Evolutionary conservation across 1,284 basidiomycete genomes (phyloP).

Genomic region (Megacollybia platyphylla): DNA sequence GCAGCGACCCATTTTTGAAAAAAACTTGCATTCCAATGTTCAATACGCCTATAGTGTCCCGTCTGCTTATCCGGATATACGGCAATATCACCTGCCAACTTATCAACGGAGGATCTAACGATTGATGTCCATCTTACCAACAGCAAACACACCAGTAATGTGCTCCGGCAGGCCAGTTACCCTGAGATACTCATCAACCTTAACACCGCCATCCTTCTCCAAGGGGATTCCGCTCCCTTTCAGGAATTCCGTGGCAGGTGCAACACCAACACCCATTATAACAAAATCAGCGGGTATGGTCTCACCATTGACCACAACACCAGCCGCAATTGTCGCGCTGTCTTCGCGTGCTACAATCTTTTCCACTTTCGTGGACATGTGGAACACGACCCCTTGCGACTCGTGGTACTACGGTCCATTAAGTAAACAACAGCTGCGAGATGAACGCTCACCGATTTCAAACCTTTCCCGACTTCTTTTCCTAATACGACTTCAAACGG

Average conservation of each 20-base stretch:
- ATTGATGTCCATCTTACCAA: slow-evolving; percentile 34
- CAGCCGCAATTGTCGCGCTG: slow-evolving; percentile 33
- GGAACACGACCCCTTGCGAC: slow-evolving; percentile 74
- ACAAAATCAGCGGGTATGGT: slow-evolving; percentile 70
- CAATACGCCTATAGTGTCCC: slow-evolving; percentile 53
- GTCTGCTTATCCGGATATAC: slow-evolving; percentile 50
- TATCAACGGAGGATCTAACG: not conserved
- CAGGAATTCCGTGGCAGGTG: slow-evolving; percentile 76
- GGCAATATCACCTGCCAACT: slow-evolving; percentile 64
- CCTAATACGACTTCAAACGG: slow-evolving; percentile 81
- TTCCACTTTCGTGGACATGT: slow-evolving; percentile 66
- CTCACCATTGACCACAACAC: slow-evolving; percentile 60
- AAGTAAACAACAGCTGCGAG: not conserved
- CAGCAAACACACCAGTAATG: slow-evolving; percentile 63
- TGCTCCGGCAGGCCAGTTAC: slow-evolving; percentile 37
- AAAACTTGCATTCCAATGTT: slow-evolving; percentile 81
- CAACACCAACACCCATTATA: slow-evolving; percentile 84
- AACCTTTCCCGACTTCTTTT: slow-evolving; percentile 65
- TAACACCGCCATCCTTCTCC: slow-evolving; percentile 72
- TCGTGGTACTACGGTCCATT: slow-evolving; percentile 50
- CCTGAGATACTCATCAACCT: slow-evolving; percentile 70
- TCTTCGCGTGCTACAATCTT: slow-evolving; percentile 54
- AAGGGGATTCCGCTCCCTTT: slow-evolving; percentile 58
- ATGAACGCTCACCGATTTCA: slow-evolving; percentile 51
- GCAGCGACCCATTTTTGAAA: not conserved